These are phyloP conservation scores for Ophiocordyceps camponoti-floridani DNA, from an alignment of 2,329 filamentous ascomycete species.

Conservation along the genomic window DNA sequence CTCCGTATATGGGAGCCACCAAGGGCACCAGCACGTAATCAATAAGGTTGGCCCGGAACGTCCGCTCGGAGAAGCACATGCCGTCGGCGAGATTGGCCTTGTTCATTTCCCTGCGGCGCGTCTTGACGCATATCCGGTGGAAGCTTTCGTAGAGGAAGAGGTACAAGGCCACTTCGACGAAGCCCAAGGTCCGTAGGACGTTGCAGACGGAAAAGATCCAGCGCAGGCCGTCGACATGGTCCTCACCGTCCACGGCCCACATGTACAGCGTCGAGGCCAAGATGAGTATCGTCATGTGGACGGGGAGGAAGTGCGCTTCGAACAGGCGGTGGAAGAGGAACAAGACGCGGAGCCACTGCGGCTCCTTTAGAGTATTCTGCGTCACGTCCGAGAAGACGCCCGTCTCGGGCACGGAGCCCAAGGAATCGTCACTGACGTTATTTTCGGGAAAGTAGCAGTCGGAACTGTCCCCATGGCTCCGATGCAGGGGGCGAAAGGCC, in stretches of 20 bases:
- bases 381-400: constrained; percentile 38
- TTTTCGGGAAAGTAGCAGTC: constrained; percentile 29
- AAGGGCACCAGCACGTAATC: constrained; percentile 50
- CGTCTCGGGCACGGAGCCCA: constrained; percentile 23
- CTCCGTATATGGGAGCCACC: constrained; percentile 49
- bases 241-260: constrained; percentile 29
- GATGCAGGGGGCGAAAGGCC: constrained; percentile 37
- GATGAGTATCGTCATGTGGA: constrained; percentile 48
- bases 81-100: constrained; percentile 44
- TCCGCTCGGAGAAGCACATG: constrained; percentile 46
- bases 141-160: constrained; percentile 51
- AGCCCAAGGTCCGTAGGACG: constrained; percentile 39
- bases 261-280: constrained; percentile 43
- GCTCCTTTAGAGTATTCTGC: constrained; percentile 29
- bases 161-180: constrained; percentile 44
- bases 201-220: constrained; percentile 45
- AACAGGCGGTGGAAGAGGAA: constrained; percentile 50
- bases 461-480: constrained; percentile 22
- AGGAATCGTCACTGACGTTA: constrained; percentile 18
- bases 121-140: constrained; percentile 41
- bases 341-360: constrained; percentile 36
- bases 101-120: constrained; percentile 48
- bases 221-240: constrained; percentile 32
- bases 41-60: constrained; percentile 33
- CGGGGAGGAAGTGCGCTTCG: constrained; percentile 54